Conservation (phyloP, 106 monocot species). For the Iris macrosiphon region DNA sequence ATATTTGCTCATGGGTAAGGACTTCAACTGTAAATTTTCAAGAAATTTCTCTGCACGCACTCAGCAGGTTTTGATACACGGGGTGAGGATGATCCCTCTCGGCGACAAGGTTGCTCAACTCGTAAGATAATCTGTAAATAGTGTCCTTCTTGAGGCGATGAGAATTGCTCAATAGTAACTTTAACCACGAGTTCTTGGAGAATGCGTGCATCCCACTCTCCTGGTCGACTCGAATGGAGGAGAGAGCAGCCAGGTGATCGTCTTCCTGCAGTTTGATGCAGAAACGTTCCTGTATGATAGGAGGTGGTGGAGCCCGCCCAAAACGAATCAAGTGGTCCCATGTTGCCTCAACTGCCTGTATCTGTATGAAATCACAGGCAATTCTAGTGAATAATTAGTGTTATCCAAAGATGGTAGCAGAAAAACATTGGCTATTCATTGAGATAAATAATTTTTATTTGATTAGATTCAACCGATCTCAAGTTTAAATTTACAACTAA, state of each 20-base stretch:
- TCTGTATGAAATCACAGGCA: slow-evolving; percentile 23
- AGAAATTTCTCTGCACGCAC: slow-evolving; percentile 49
- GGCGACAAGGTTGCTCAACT: slow-evolving; percentile 21
- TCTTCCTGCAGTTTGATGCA: slow-evolving; percentile 56
- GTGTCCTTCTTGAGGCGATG: slow-evolving; percentile 25
- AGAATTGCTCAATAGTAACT: slow-evolving; percentile 37
- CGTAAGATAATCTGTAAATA: slow-evolving; percentile 20
- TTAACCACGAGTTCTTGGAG: slow-evolving; percentile 55
- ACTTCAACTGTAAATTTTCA: too few species aligned
- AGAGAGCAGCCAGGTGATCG: slow-evolving; percentile 31
- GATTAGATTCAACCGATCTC: too few species aligned
- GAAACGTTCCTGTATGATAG: slow-evolving; percentile 79
- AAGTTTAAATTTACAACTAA: too few species aligned
- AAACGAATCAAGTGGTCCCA: slow-evolving; percentile 59
- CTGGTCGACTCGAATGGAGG: slow-evolving; percentile 39
- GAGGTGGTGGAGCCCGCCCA: slow-evolving; percentile 49
- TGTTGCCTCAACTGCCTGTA: slow-evolving; percentile 46
- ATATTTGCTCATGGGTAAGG: too few species aligned
- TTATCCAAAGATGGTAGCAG: too few species aligned
- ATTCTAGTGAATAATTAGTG: too few species aligned
- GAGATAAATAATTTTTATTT: too few species aligned
- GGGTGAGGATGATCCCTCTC: slow-evolving; percentile 12
- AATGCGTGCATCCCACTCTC: slow-evolving; percentile 27
- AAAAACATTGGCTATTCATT: too few species aligned
- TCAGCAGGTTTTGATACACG: slow-evolving; percentile 40